Evolutionary conservation across 2,329 filamentous ascomycete genomes (phyloP), one percentile per base, ranked within the genome.

Genomic region (Colletotrichum sp.): DNA sequence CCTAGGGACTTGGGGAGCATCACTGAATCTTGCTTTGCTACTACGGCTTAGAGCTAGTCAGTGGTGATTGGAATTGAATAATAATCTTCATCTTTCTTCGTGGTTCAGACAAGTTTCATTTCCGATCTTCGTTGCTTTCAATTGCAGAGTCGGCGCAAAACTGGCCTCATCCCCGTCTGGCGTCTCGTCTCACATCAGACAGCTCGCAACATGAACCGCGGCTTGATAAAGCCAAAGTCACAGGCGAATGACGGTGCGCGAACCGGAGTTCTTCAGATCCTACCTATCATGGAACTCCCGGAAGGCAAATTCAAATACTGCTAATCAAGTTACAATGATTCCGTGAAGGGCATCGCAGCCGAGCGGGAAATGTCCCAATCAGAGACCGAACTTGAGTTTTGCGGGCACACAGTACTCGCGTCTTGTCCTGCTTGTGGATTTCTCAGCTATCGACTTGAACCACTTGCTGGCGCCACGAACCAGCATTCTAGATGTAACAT

Each of bases 1-100:
- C 8, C 49, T 75, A 27, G 72, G 72, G 7, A 75, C 68, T n/a
- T 75, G 59, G 67, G 72, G 72, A 3, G 49, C 68, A 12, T 65
- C 67, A 8, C 27, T 71, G 2, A 75, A 71, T 12, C 27, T 75
- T 25, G 72, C 72, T 2, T 29, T 59, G 22, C 22, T 75, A 4
- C 61, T 66, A 8, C 34, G 62, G 49, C n/a, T 66, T 0, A 44
- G 68, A 34, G 67, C 67, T 3, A 19, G 15, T 25, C 22, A n/a
- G 19, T 29, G 19, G n/a, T 2, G 3, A 29, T 44, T 6, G 13
- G 62, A 16, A 36, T 29, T 29, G 12, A 15, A 27, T n/a, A n/a
- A 9, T 49, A 19, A 11, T 9, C 16, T 49, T n/a, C n/a, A 13
- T 62, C 59, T 34, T n/a, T 29, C 15, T n/a, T 15, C 0, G 13